These are phyloP conservation scores for Psophocarpus tetragonolobus DNA, from an alignment of 306 rosid genomes.

Conservation along the genomic window DNA sequence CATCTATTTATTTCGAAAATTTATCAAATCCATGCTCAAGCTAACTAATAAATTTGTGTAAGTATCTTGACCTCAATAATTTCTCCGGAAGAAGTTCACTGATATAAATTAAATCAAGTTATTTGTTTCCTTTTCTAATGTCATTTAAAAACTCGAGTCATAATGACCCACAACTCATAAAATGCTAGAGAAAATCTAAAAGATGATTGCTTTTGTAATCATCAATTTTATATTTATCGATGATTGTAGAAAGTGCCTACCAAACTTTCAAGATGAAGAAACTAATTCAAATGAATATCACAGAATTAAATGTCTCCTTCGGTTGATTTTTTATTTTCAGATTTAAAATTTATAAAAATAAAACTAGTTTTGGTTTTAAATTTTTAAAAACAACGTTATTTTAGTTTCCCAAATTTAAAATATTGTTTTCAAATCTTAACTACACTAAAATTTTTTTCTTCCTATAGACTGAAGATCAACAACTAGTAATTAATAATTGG, in stretches of 20 bases:
- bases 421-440: too few species aligned
- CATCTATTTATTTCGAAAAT: background rate
- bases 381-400: too few species aligned
- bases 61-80: background rate
- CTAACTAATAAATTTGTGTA: background rate
- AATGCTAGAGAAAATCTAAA: background rate
- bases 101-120: background rate
- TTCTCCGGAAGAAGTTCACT: background rate
- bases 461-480: too few species aligned
- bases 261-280: background rate
- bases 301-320: too few species aligned
- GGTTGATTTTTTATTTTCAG: too few species aligned
- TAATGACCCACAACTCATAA: background rate
- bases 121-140: background rate
- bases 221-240: background rate
- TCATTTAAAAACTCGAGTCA: background rate
- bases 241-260: background rate
- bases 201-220: background rate
- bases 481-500: too few species aligned
- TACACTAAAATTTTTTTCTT: too few species aligned
- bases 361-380: too few species aligned
- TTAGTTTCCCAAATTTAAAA: too few species aligned
- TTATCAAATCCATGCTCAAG: background rate
- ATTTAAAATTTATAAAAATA: too few species aligned
- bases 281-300: background rate